Evolutionary conservation across 306 rosid genomes (phyloP), one percentile per base, ranked within the genome.

Genomic region (Acacia confusa): DNA sequence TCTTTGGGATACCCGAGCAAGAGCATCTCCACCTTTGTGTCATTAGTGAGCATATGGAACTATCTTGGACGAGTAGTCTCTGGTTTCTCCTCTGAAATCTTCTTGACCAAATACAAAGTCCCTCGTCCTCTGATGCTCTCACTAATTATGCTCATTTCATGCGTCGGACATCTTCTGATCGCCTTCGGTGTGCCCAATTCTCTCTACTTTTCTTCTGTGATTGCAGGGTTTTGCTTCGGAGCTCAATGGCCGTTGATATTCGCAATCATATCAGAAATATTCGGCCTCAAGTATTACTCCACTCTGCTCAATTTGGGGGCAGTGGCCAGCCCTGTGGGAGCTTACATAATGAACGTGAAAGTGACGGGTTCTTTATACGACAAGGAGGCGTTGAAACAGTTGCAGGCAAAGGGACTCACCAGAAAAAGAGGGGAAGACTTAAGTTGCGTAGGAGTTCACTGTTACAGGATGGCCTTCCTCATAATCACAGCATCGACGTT

Each of bases 11-110:
- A 92, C 81, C 89, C 90, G 7, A 63, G 36, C 1, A 75, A 70
- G 7, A 90, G 91, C 77, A 87, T 74, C 64, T 78, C 89, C 78
- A 90, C 94, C 14, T 92, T 92, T 50, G 87, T 92, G 36, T 89
- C 97, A 14, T 89, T 92, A 0, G 91, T 90, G 3, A 92, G 97
- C 74, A 92, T 92, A 48, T 92, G 97, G 97, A 92, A 92, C 71
- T 92, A 89, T 36, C 79, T 90, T 0, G 94, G 97, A 76, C 81
- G 92, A 69, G 92, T 81, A 3, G 24, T 68, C 1, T 30, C 92
- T 0, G 94, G 94, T 8, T 90, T 87, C 44, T 76, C 72, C 9
- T 92, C 97, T 3, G 97, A 90, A 80, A 36, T 76, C n/a, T 83
- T 92, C 32, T 79, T 89, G 43, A 58, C 76, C 34, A 92, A 90